Evolutionary conservation across 108 stramenopile species (phyloP).

Genomic region (Cyclotella cryptica): DNA sequence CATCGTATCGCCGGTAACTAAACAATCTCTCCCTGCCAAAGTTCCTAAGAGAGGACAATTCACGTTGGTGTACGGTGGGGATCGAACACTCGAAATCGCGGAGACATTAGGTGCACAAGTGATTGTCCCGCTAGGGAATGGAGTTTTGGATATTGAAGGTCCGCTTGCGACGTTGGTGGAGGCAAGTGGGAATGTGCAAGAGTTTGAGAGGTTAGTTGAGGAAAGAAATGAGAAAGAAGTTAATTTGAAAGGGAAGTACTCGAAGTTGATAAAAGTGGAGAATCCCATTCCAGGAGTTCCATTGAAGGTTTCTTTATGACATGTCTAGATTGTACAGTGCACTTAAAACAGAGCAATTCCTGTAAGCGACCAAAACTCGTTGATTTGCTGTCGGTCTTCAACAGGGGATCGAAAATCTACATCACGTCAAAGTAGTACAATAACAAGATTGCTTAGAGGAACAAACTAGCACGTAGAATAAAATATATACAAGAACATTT

Average conservation of each 20-base stretch:
- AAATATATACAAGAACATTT: too few species aligned
- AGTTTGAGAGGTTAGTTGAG: constrained; percentile 43
- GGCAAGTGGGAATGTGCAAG: constrained; percentile 31
- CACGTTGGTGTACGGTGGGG: constrained; percentile 54
- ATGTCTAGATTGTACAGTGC: too few species aligned
- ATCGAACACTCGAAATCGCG: constrained; percentile 45
- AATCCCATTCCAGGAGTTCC: constrained; percentile 12
- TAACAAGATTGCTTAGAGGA: too few species aligned
- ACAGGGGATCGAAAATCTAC: too few species aligned
- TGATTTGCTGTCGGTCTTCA: not conserved
- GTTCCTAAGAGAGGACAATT: constrained; percentile 28
- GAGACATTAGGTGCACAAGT: constrained; percentile 29
- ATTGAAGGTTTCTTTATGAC: not conserved
- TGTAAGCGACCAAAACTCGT: not conserved
- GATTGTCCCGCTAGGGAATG: constrained; percentile 52
- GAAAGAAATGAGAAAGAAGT: constrained; percentile 15
- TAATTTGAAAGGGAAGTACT: not conserved
- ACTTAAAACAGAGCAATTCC: too few species aligned
- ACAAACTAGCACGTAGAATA: too few species aligned
- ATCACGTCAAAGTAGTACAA: too few species aligned
- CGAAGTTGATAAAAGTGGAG: constrained; percentile 3
- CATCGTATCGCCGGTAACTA: constrained; percentile 51
- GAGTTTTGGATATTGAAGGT: constrained; percentile 49
- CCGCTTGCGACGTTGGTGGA: constrained; percentile 42
- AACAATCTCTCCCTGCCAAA: constrained; percentile 49